Conservation (phyloP, 345 rosid species). For the Murraya koenigii region DNA sequence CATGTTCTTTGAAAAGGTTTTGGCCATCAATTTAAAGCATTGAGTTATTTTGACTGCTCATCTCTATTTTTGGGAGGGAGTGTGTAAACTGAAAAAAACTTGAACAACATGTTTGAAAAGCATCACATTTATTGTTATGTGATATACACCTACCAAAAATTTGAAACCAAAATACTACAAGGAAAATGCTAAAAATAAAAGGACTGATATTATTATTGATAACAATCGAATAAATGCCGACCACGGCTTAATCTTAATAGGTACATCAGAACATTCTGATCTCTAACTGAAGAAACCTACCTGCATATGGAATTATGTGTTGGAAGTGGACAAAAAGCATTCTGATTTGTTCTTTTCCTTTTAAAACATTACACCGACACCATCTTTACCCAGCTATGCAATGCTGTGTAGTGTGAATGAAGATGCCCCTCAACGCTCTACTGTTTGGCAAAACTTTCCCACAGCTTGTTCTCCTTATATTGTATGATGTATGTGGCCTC, state of each 20-base stretch:
- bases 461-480: not conserved
- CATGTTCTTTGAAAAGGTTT: not conserved
- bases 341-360: not conserved
- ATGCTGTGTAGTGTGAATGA: not conserved
- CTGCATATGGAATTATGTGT: conserved; percentile 17
- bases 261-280: conserved; percentile 16
- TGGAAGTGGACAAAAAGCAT: conserved; percentile 20
- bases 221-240: conserved; percentile 23
- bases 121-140: not conserved
- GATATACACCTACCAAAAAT: not conserved
- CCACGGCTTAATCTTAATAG: conserved; percentile 9
- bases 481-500: conserved; percentile 8
- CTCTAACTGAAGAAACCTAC: conserved; percentile 22
- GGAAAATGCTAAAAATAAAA: not conserved
- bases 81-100: not conserved
- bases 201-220: conserved; percentile 13
- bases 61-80: not conserved
- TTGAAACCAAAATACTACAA: not conserved
- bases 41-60: conserved; percentile 8
- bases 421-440: conserved; percentile 5
- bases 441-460: conserved; percentile 4
- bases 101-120: not conserved
- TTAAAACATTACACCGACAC: not conserved
- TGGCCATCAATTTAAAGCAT: not conserved
- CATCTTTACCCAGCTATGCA: not conserved